Evolutionary conservation across 345 rosid species (phyloP).

Genomic region (Gossypium mustelinum): DNA sequence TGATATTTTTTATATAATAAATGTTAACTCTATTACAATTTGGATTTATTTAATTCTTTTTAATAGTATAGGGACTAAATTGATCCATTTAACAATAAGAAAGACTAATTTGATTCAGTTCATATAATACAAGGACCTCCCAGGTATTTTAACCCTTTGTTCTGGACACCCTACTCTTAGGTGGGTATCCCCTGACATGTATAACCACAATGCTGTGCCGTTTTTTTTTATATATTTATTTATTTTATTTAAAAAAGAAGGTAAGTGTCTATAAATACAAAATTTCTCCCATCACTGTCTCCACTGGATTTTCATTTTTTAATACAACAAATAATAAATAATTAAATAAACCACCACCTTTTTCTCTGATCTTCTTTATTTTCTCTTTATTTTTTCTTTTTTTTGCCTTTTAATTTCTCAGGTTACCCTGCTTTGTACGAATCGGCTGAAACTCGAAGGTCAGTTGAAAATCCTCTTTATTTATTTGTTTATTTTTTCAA

Average conservation of each 20-base stretch:
- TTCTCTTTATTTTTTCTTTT: not conserved
- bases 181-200: too few relatives aligned
- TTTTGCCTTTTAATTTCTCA: not conserved
- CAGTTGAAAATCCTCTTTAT: not conserved
- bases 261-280: not conserved
- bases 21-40: too few relatives aligned
- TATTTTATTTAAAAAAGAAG: not conserved
- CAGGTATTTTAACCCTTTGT: not conserved
- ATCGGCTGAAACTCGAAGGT: not conserved
- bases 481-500: not conserved
- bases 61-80: too few relatives aligned
- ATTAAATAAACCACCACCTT: not conserved
- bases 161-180: not conserved
- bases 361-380: not conserved
- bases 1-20: too few relatives aligned
- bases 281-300: not conserved
- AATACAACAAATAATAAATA: not conserved
- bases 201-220: not conserved
- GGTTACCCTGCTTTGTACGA: not conserved
- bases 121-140: too few relatives aligned
- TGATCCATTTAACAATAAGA: too few relatives aligned
- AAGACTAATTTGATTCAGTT: too few relatives aligned
- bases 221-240: not conserved
- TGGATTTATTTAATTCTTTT: too few relatives aligned
- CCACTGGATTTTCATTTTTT: not conserved